Conservation (phyloP, 371 early-diverging fungal genomes). For the Zopfochytrium polystomum region DNA sequence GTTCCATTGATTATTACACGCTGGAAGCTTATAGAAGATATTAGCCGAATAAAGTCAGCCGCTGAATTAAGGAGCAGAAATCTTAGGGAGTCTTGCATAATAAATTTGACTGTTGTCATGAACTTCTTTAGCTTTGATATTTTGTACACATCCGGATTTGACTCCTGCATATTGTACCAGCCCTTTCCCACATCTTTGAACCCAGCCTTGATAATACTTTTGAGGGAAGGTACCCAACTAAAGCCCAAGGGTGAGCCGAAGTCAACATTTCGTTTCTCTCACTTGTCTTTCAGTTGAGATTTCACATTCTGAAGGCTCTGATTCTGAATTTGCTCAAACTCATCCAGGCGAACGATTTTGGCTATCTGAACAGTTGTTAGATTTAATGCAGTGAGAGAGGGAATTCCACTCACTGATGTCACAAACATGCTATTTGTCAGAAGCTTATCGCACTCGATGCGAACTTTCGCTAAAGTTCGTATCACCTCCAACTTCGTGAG, state of each 20-base stretch:
- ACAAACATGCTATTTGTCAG: slow-evolving; percentile 34
- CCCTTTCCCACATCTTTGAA: slow-evolving; percentile 59
- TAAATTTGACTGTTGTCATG: slow-evolving; percentile 52
- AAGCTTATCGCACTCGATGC: slow-evolving; percentile 49
- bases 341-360: slow-evolving; percentile 53
- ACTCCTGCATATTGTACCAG: slow-evolving; percentile 59
- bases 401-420: slow-evolving; percentile 18
- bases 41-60: slow-evolving; percentile 39
- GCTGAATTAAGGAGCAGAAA: slow-evolving; percentile 49
- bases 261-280: background rate
- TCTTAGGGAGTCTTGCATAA: slow-evolving; percentile 57
- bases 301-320: slow-evolving; percentile 45
- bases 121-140: slow-evolving; percentile 53
- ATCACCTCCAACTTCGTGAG: slow-evolving; percentile 51
- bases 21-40: slow-evolving; percentile 39
- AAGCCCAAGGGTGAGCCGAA: background rate
- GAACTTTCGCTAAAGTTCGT: slow-evolving; percentile 44
- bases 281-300: slow-evolving; percentile 49
- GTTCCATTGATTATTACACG: slow-evolving; percentile 42
- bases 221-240: slow-evolving; percentile 51
- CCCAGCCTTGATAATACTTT: slow-evolving; percentile 44
- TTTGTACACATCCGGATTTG: slow-evolving; percentile 54
- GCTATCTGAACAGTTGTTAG: slow-evolving; percentile 23
- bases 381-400: background rate
- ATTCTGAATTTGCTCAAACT: slow-evolving; percentile 54